phyloP scores from a whole-genome alignment of 768 basidiomycete species.

The Tremella fuciformis region DNA sequence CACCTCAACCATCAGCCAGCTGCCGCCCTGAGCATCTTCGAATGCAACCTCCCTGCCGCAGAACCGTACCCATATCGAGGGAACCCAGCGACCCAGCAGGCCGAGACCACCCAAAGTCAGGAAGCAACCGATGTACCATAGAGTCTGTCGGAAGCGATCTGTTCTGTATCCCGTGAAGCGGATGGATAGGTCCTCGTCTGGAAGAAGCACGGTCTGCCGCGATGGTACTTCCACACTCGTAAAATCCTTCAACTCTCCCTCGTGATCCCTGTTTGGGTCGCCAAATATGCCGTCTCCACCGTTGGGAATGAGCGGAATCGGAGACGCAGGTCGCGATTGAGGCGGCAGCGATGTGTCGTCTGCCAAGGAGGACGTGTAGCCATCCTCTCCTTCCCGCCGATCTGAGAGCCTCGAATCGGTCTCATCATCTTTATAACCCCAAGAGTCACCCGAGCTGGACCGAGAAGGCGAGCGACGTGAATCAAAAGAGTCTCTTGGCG shows the following conservation, averaged over 20 bases:
- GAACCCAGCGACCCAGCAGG: conserved; percentile 90
- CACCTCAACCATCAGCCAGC: conserved; percentile 77
- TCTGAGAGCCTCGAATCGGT: conserved; percentile 40
- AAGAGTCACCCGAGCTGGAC: conserved; percentile 43
- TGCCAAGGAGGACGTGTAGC: conserved; percentile 47
- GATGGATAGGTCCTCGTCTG: conserved; percentile 84
- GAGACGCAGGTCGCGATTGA: conserved; percentile 50
- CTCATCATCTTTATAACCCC: conserved; percentile 49
- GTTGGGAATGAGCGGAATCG: conserved; percentile 47
- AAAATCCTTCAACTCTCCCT: conserved; percentile 37
- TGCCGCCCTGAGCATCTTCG: conserved; percentile 63
- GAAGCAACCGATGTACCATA: conserved; percentile 72
- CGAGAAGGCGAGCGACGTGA: conserved; percentile 23
- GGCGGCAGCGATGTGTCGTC: conserved; percentile 52
- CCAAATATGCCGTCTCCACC: conserved; percentile 47
- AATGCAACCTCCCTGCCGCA: conserved; percentile 81
- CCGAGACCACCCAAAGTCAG: conserved; percentile 69
- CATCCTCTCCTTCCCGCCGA: conserved; percentile 43
- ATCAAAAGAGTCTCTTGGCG: conserved; percentile 30
- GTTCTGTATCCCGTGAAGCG: conserved; percentile 83
- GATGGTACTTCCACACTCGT: conserved; percentile 40
- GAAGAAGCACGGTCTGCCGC: conserved; percentile 76
- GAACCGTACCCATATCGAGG: conserved; percentile 83
- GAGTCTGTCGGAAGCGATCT: conserved; percentile 60
- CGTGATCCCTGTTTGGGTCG: conserved; percentile 29